Evolutionary conservation across 176 grass and related monocot species (phyloP), one percentile per base, ranked within the genome.

Genomic region (Bolboschoenus planiculmis): DNA sequence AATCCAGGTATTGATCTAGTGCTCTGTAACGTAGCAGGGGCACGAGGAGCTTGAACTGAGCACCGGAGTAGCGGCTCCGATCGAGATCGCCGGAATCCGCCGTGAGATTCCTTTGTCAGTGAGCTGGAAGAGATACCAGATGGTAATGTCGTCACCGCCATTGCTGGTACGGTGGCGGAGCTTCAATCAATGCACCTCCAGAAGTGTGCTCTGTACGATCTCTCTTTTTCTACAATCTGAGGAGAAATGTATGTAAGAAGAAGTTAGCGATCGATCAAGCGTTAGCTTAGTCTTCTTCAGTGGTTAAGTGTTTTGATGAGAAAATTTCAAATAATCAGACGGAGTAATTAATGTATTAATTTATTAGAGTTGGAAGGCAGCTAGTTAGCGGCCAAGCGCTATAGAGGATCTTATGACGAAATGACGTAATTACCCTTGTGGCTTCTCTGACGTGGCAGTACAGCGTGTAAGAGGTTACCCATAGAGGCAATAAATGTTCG

Each of bases 41-140:
- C 42, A 10, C 88, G 77, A 1, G 85, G 85, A 11, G 82, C 78
- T 18, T 84, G 24, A 60, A 85, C 86, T 13, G 89, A 85, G 86
- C 87, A 91, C 56, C 91, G 85, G 39, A 93, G 85, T 48, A 89
- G 85, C 62, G 91, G 91, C 83, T 91, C 91, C 50, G 94, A 97
- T 20, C 83, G 76, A 67, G 87, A 91, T 23, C 94, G 91, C 56
- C 85, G 84, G 85, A 97, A 90, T 37, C 94, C 87, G 7, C 72
- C 88, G 26, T 78, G 89, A 85, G 87, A 87, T 78, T 84, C 90
- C 78, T 68, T 58, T 73, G 42, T 78, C 24, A 65, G 21, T 51
- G 84, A 40, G 20, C 84, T 44, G 7, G 88, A 14, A 2, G 83
- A 42, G 78, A 75, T 24, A 8, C 30, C 23, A 9, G 56, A 48